Percentiles rank a stretch among this genome's conserved stretches.
Conservation (phyloP, 352 stramenopile species). For the Thraustochytrium sp. region DNA sequence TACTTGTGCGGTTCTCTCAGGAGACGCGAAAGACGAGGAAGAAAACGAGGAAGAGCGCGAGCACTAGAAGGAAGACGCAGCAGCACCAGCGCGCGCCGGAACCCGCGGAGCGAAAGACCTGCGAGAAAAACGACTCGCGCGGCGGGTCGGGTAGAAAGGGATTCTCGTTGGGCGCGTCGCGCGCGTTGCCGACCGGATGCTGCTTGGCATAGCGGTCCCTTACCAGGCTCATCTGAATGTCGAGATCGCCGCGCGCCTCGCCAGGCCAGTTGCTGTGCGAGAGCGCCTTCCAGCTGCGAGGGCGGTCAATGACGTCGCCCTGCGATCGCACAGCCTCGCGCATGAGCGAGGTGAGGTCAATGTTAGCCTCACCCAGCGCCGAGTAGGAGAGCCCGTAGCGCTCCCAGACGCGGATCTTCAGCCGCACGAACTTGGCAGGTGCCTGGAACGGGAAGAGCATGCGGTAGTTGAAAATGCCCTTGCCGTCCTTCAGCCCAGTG, state of each 20-base stretch:
- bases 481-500: slow-evolving; percentile 73
- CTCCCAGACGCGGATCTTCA: slow-evolving; percentile 85
- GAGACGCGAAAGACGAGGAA: not conserved
- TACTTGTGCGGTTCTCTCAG: not conserved
- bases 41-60: slow-evolving; percentile 12
- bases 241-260: not conserved
- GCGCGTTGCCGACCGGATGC: slow-evolving; percentile 14
- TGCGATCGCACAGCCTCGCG: not conserved
- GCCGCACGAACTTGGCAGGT: slow-evolving; percentile 80
- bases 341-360: slow-evolving; percentile 6
- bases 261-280: slow-evolving; percentile 26
- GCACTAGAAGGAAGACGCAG: not conserved
- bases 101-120: slow-evolving; percentile 21
- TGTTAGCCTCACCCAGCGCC: not conserved
- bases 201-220: not conserved
- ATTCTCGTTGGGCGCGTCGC: slow-evolving; percentile 27
- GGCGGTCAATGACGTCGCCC: not conserved
- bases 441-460: slow-evolving; percentile 80
- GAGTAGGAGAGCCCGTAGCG: not conserved
- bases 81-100: not conserved
- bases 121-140: slow-evolving; percentile 20
- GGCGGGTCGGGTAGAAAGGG: slow-evolving; percentile 33
- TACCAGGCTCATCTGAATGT: slow-evolving; percentile 32
- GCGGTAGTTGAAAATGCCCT: slow-evolving; percentile 80
- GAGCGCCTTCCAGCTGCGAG: slow-evolving; percentile 9